phyloP scores from a whole-genome alignment of 2,329 filamentous ascomycete genomes.

The Didymella segeticola region DNA sequence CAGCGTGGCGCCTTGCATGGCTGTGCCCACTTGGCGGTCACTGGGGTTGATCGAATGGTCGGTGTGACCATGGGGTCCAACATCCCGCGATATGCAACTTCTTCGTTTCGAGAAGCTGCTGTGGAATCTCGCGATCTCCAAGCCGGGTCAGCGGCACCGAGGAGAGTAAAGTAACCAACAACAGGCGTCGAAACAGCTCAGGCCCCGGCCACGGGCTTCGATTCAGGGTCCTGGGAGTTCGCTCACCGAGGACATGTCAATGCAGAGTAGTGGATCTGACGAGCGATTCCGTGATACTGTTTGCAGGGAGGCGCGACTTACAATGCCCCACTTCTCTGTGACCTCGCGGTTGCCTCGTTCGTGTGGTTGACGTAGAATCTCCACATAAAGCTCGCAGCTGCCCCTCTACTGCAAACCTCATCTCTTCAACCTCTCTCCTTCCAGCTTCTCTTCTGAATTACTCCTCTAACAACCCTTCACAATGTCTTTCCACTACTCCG shows the following conservation, averaged over 20 bases:
- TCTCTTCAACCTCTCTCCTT: constrained; percentile 4
- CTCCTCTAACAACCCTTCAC: constrained; percentile 4
- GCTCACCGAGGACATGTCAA: constrained; percentile 8
- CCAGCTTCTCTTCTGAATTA: not conserved
- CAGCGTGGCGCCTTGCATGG: constrained; percentile 22
- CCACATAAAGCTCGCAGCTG: constrained; percentile 11
- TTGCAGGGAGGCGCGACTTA: constrained; percentile 2
- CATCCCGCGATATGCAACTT: constrained; percentile 7
- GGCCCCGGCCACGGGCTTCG: constrained; percentile 6
- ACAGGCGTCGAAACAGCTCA: not conserved
- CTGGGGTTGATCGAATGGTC: constrained; percentile 3
- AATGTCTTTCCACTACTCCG: constrained; percentile 57
- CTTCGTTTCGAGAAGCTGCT: constrained; percentile 13
- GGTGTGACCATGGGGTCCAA: constrained; percentile 15
- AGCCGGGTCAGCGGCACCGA: constrained; percentile 16
- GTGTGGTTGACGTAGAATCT: constrained; percentile 8
- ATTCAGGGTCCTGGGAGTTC: constrained; percentile 1
- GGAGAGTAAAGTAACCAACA: constrained; percentile 1
- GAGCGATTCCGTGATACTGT: constrained; percentile 17
- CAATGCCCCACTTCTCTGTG: constrained; percentile 13
- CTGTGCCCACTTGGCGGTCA: constrained; percentile 19
- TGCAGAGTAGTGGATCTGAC: constrained; percentile 14
- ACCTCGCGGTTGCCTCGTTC: constrained; percentile 10
- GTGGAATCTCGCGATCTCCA: constrained; percentile 10
- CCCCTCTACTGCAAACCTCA: constrained; percentile 1